Percentiles rank a stretch among this genome's conserved stretches.
Conservation (phyloP, 768 basidiomycete species). For the Clitopilus passeckerianus region DNA sequence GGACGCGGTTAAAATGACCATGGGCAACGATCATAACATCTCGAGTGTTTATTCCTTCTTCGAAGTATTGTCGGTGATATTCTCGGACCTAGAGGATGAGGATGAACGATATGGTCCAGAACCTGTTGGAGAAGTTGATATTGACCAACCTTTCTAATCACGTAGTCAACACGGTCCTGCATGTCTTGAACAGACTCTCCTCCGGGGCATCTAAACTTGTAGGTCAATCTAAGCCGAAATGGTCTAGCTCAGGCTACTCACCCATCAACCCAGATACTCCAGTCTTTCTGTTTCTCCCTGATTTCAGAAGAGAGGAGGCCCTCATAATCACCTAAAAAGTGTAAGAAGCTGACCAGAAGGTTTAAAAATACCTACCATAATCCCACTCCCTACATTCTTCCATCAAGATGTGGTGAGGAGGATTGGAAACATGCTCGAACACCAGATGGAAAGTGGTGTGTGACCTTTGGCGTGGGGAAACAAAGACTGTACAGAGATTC, state of each 20-base stretch:
- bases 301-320: constrained; percentile 82
- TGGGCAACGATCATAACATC: constrained; percentile 91
- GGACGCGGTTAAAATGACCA: constrained; percentile 73
- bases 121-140: neutral
- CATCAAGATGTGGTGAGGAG: constrained; percentile 51
- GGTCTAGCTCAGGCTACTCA: constrained; percentile 18
- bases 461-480: constrained; percentile 88
- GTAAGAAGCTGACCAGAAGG: neutral
- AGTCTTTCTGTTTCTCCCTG: constrained; percentile 47
- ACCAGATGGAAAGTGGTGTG: constrained; percentile 82
- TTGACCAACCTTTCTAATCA: constrained; percentile 55
- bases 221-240: constrained; percentile 2
- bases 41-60: constrained; percentile 59
- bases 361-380: constrained; percentile 41
- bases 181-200: constrained; percentile 85
- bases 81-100: constrained; percentile 71
- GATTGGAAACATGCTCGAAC: constrained; percentile 40
- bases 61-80: constrained; percentile 65
- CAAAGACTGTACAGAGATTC: constrained; percentile 67
- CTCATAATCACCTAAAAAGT: constrained; percentile 68
- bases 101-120: neutral
- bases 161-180: constrained; percentile 68
- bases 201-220: constrained; percentile 63
- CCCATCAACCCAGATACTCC: constrained; percentile 89
- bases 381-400: constrained; percentile 84